Evolutionary conservation across 768 basidiomycete genomes (phyloP).

Genomic region (Panellus pusillus): DNA sequence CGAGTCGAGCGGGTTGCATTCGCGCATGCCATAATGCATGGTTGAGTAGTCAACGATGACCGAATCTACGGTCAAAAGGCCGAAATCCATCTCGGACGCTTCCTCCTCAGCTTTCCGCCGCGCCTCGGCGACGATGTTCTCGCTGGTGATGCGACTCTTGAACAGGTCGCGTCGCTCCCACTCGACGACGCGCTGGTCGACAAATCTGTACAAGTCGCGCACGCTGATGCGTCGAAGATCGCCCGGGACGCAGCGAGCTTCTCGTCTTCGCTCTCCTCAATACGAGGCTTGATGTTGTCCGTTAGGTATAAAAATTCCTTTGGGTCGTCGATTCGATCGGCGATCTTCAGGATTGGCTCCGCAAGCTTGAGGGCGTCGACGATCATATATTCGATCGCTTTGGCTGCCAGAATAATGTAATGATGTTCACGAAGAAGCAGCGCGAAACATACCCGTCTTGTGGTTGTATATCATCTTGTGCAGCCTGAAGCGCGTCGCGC

Average conservation of each 20-base stretch:
- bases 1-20: slow-evolving; percentile 63
- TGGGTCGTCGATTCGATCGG: slow-evolving; percentile 55
- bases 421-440: background rate
- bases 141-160: slow-evolving; percentile 38
- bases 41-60: slow-evolving; percentile 38
- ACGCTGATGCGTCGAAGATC: slow-evolving; percentile 59
- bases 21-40: slow-evolving; percentile 76
- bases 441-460: slow-evolving; percentile 55
- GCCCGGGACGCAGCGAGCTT: slow-evolving; percentile 56
- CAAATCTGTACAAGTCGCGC: slow-evolving; percentile 68
- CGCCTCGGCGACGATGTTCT: slow-evolving; percentile 41
- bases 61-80: slow-evolving; percentile 10
- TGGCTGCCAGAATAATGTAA: slow-evolving; percentile 43
- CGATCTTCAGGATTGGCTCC: slow-evolving; percentile 63
- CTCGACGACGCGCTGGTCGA: slow-evolving; percentile 35
- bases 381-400: slow-evolving; percentile 83
- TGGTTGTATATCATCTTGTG: slow-evolving; percentile 85
- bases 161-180: slow-evolving; percentile 40
- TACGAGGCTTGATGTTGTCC: slow-evolving; percentile 61
- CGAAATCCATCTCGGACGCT: slow-evolving; percentile 25
- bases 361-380: slow-evolving; percentile 71
- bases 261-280: slow-evolving; percentile 62
- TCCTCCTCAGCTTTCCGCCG: slow-evolving; percentile 23
- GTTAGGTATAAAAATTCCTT: slow-evolving; percentile 63
- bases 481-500: slow-evolving; percentile 71